These are phyloP conservation scores for Galeopsis tetrahit DNA, from an alignment of 257 asterid species.

Conservation along the genomic window DNA sequence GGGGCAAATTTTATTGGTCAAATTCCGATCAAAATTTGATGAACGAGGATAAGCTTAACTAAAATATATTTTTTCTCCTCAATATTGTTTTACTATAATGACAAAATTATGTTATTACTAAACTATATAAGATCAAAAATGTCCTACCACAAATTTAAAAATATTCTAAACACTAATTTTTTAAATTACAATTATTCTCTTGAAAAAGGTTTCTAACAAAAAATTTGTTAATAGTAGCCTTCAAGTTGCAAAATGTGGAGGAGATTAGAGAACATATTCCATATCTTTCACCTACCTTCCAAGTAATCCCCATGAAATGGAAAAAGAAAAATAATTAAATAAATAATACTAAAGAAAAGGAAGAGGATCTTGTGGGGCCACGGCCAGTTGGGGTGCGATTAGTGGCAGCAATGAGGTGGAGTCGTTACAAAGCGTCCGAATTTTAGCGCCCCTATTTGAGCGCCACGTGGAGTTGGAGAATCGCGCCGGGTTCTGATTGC, in stretches of 20 bases:
- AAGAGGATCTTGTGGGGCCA: not conserved
- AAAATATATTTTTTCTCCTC: too few relatives aligned
- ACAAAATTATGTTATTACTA: too few relatives aligned
- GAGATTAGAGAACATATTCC: not conserved
- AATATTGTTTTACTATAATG: too few relatives aligned
- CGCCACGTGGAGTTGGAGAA: conserved; percentile 41
- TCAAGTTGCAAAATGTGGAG: not conserved
- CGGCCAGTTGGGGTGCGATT: conserved; percentile 42
- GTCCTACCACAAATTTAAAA: too few relatives aligned
- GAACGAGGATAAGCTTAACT: too few relatives aligned
- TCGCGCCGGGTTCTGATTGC: conserved; percentile 26
- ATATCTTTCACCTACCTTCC: not conserved
- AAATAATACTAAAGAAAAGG: too few relatives aligned
- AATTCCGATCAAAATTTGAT: too few relatives aligned
- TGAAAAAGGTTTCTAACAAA: not conserved
- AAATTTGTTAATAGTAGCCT: too few relatives aligned
- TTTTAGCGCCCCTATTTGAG: conserved; percentile 4
- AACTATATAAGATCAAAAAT: too few relatives aligned
- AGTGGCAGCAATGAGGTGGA: conserved; percentile 48
- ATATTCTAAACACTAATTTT: too few relatives aligned
- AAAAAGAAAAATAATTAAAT: not conserved
- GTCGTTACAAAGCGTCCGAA: conserved; percentile 11
- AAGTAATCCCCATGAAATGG: not conserved
- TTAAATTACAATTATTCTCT: not conserved
- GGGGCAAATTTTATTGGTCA: too few relatives aligned